A percentile compares a stretch with the other conserved stretches of the same genome.
Evolutionary conservation across 192 early-diverging fungal genomes (phyloP).

Genomic region (Podila epicladia): DNA sequence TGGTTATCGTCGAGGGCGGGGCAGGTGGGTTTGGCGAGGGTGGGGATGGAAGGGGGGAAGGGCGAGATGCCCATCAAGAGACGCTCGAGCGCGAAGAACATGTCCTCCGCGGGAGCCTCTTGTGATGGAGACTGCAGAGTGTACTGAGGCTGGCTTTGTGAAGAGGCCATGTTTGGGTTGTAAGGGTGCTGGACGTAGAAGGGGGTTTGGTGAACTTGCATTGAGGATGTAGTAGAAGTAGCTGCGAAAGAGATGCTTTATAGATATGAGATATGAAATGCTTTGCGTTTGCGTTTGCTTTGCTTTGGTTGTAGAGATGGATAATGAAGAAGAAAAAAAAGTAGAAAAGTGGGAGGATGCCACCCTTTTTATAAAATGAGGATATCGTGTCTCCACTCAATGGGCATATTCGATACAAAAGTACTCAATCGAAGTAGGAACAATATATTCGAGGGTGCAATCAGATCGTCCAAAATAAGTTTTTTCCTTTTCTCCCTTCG

Average conservation of each 20-base stretch:
- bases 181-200: conserved; percentile 23
- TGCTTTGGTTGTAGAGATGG: neutral
- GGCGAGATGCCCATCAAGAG: conserved; percentile 52
- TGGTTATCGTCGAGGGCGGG: conserved; percentile 49
- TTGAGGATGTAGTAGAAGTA: conserved; percentile 3
- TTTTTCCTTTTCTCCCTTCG: no score
- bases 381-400: neutral
- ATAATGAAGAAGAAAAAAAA: neutral
- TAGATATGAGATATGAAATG: no score
- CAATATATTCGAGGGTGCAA: no score
- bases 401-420: no score
- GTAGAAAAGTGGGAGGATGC: neutral
- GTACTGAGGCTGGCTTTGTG: conserved; percentile 29
- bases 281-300: no score
- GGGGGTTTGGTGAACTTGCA: conserved; percentile 35
- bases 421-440: no score
- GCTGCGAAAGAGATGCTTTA: neutral
- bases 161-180: conserved; percentile 47
- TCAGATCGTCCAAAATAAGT: no score
- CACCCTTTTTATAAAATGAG: conserved; percentile 3
- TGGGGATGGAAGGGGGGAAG: conserved; percentile 47
- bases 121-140: conserved; percentile 15
- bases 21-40: conserved; percentile 50
- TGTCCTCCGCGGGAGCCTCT: conserved; percentile 31
- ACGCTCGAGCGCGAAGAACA: conserved; percentile 46